Evolutionary conservation across 2,329 filamentous ascomycete genomes (phyloP), one percentile per base, ranked within the genome.

Genomic region (Aspergillus nomiae): DNA sequence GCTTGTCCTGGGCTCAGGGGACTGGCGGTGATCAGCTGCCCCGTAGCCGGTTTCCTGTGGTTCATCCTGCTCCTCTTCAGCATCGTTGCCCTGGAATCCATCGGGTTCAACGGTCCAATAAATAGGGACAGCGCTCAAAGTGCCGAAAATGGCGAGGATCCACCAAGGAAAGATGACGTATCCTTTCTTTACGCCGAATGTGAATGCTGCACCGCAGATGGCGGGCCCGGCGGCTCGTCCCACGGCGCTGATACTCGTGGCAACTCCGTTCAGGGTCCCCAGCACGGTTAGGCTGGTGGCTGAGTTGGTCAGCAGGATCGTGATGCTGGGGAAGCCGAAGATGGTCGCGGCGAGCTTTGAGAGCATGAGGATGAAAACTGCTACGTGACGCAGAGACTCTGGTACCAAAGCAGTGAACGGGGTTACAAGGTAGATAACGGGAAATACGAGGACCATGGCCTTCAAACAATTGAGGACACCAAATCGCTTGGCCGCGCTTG

Each of bases 251-350:
- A 94, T 87, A 61, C 90, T 91, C 0, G 94, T 97, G 0, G 92
- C 94, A 65, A 97, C 88, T 3, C 94, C 95, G 72, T 98, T 98
- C 60, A 98, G 80, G 0, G 94, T 97, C 1, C 93, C 94, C 6
- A 98, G 85, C 11, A 96, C 86, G 50, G 85, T 82, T 19, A 97
- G 81, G 60, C 90, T 93, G 1, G 84, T 79, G 5, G 92, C 92
- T 11, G 90, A 92, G 78, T 97, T 97, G 32, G 94, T 97, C 43
- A 98, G 85, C 55, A 98, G 83, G 69, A 98, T 97, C 7, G 92
- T 96, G 30, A 87, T 90, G 71, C 92, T 95, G 0, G 95, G 94
- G 75, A 97, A 97, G 0, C 90, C 90, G 71, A 97, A 90, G 67
- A 96, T 95, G 63, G 89, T 88, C 45, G 86, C 87, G 60, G 91